Base-by-base conservation (phyloP, 495 filamentous ascomycete genomes). In the Daldinia caldariorum region DNA sequence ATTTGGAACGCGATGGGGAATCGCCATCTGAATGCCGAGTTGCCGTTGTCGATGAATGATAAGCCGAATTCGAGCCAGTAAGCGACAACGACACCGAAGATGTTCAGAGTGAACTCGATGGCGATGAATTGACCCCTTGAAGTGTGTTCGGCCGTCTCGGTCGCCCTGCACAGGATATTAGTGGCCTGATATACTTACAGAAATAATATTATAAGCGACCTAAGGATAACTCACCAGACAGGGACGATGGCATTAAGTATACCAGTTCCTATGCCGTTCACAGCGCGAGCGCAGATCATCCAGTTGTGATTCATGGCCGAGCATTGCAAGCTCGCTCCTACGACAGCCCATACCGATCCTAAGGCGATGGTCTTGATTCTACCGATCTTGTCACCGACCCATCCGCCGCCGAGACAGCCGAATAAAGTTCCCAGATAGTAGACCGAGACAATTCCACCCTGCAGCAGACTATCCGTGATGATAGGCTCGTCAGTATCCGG, bases 1-100 rank as follows among this genome's bases (percentile, higher is more conserved):
- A 91, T 90, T 72, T 91, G 90, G 79, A 92, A 91, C 0, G 85
- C 90, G 66, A 92, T 88, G 0, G 89, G 90, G 70, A 92, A 90
- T 29, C 89, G 79, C 89, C 89, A 91, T 58, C 83, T 81, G 71
- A 90, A 83, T 18, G 86, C 64, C 29, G 86, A 86, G 29, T 78
- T 77, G 37, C 86, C 86, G 31, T 79, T 80, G 50, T 89, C 83
- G 69, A 89, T 70, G 32, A 67, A 77, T 6, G 84, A 86, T n/a
- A 87, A 77, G 9, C 87, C 88, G 71, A 88, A 92, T 73, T 91
- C 89, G 26, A 92, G 80, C 90, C 89, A 92, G 66, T 91, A 91
- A 6, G 89, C 89, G 18, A 91, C 79, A 2, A 91, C 89, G 4
- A 92, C 89, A 74, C 90, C 90, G 43, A 91, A 89, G 65, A 91